phyloP scores from a whole-genome alignment of 1,284 basidiomycete genomes.

The Chalciporus piperatoides region DNA sequence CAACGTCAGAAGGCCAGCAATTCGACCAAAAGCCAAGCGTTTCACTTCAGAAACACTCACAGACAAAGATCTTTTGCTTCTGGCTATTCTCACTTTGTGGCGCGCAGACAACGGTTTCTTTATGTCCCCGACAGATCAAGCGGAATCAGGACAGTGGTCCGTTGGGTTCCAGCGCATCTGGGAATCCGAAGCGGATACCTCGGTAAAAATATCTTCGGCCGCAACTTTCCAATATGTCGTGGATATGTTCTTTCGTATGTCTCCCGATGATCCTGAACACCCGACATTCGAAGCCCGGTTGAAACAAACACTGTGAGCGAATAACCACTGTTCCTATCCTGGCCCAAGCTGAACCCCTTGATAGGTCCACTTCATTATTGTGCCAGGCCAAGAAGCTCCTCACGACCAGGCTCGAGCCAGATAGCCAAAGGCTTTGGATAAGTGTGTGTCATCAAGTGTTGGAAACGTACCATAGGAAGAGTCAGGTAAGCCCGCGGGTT shows the following conservation, averaged over 20 bases:
- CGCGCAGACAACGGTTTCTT: slow-evolving; percentile 56
- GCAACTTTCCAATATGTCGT: slow-evolving; percentile 47
- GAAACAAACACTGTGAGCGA: slow-evolving; percentile 29
- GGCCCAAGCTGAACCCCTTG: slow-evolving; percentile 9
- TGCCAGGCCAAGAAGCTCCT: slow-evolving; percentile 58
- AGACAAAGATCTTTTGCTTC: slow-evolving; percentile 63
- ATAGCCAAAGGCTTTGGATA: slow-evolving; percentile 65
- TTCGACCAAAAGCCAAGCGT: slow-evolving; percentile 58
- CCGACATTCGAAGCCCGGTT: slow-evolving; percentile 37
- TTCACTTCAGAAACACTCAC: slow-evolving; percentile 54
- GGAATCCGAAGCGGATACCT: slow-evolving; percentile 57
- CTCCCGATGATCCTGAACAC: slow-evolving; percentile 38
- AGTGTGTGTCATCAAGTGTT: slow-evolving; percentile 58
- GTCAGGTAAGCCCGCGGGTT: slow-evolving; percentile 38
- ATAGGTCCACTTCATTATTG: slow-evolving; percentile 53
- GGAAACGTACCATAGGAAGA: slow-evolving; percentile 48
- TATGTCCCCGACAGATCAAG: slow-evolving; percentile 27
- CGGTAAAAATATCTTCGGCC: slow-evolving; percentile 58
- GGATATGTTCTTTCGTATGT: slow-evolving; percentile 43
- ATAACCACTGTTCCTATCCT: neutral
- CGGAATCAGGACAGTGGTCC: slow-evolving; percentile 45
- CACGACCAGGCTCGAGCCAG: slow-evolving; percentile 52
- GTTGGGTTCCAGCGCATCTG: slow-evolving; percentile 50
- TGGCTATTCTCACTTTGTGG: slow-evolving; percentile 65
- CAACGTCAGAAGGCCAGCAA: slow-evolving; percentile 48